Base-by-base conservation (phyloP, 2,329 filamentous ascomycete species). In the Xylariomycetidae sp. region DNA sequence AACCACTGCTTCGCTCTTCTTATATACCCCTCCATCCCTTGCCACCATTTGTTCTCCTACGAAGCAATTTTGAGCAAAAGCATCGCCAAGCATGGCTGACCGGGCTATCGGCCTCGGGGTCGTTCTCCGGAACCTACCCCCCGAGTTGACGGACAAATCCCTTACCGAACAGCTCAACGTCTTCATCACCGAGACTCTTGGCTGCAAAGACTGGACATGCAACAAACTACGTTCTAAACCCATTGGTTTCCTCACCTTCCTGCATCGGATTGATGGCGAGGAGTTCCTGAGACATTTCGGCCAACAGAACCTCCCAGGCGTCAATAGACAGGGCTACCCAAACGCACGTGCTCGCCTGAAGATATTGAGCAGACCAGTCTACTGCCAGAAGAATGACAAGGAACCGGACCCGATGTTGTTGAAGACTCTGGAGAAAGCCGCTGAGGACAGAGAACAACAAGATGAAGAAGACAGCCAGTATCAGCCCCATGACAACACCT, bases 231-330 rank as follows among this genome's bases (percentile, higher is more conserved):
- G 47, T 3, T 47, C 49, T 3, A 63, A 52, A 14, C 26, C 24
- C 0, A 46, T 52, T 13, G 70, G 58, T 3, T 60, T 54, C 32
- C 40, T 74, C 28, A 63, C 58, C 0, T 76, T 76, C 32, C 55
- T 68, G 2, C 18, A 57, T 2, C 27, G 29, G 0, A 12, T 33
- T 0, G 62, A 76, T 4, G 70, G 61, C 7, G 24, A 47, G 0
- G 50, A 28, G 0, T 76, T 76, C 31, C 51, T 76, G 9, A 26
- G 31, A 2, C 18, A 39, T 5, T 19, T 49, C 29, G 43, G 47
- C 7, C 40, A 50, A 22, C 20, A 26, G 14, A 30, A 13, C 10
- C 3, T 35, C 8, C 37, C 38, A 5, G 38, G 40, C 4, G 15
- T 32, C 2, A 17, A n/a, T 14, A 29, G 19, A 6, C 26, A 42